phyloP scores from a whole-genome alignment of 2,329 filamentous ascomycete genomes.

The Fusarium succisae region DNA sequence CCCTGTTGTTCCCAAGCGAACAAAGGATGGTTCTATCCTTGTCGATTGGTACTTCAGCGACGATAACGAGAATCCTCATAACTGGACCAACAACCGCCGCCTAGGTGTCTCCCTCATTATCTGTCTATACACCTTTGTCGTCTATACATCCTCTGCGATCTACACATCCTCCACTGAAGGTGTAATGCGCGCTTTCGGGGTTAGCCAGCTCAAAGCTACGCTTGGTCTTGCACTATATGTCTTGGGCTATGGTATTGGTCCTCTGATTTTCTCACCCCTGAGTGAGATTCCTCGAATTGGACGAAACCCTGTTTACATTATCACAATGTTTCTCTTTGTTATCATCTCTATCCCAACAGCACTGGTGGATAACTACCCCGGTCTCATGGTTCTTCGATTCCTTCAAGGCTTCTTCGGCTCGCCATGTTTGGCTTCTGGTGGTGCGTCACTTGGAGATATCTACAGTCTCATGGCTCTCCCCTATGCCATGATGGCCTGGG shows the following conservation, averaged over 20 bases:
- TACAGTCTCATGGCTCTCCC: slow-evolving; percentile 65
- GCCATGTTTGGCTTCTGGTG: slow-evolving; percentile 70
- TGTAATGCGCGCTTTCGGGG: slow-evolving; percentile 62
- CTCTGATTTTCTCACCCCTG: slow-evolving; percentile 72
- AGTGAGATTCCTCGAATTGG: slow-evolving; percentile 74
- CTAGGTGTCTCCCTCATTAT: slow-evolving; percentile 55
- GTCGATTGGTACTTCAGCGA: slow-evolving; percentile 66
- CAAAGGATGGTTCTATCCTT: slow-evolving; percentile 60
- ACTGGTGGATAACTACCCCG: slow-evolving; percentile 69
- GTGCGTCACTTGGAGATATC: slow-evolving; percentile 62
- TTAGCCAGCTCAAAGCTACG: slow-evolving; percentile 61
- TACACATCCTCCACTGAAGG: slow-evolving; percentile 58
- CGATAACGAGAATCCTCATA: slow-evolving; percentile 64
- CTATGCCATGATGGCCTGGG: slow-evolving; percentile 69
- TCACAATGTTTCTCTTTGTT: slow-evolving; percentile 74
- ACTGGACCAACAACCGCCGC: slow-evolving; percentile 59
- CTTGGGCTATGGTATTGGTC: slow-evolving; percentile 70
- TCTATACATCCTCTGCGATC: slow-evolving; percentile 61
- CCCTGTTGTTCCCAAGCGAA: slow-evolving; percentile 59
- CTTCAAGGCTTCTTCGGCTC: slow-evolving; percentile 73
- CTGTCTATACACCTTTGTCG: slow-evolving; percentile 68
- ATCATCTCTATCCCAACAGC: slow-evolving; percentile 72
- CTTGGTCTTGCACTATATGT: slow-evolving; percentile 71
- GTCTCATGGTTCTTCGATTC: slow-evolving; percentile 71
- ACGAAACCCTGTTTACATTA: slow-evolving; percentile 73